Evolutionary conservation across 495 filamentous ascomycete species (phyloP), one percentile per base, ranked within the genome.

Genomic region (Gamarada debralockiae): DNA sequence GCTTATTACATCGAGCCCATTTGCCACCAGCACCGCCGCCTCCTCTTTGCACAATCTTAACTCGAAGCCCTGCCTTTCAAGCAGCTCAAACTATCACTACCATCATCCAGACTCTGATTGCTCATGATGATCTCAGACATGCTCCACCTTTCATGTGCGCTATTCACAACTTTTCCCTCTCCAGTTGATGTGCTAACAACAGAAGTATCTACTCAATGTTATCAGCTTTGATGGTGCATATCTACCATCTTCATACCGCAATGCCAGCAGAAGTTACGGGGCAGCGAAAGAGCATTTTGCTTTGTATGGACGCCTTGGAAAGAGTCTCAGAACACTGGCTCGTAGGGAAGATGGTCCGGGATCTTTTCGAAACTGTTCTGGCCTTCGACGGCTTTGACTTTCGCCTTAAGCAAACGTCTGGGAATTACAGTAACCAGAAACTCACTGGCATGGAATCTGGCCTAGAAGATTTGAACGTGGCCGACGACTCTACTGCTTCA

Each of bases 141-240:
- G 22, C 42, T 8, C 51, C 41, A 15, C 51, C 51, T 20, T 54
- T 47, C 12, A 39, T 54, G 51, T 54, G 43, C 10, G 49, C 18
- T 13, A 4, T 20, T 13, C 3, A 4, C 4, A 20, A 13, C 20
- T n/a, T 7, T 20, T 13, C 8, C 3, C 13, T 29, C 25, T 20
- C 20, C 13, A 20, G 14, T 22, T 1, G 18, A 29, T 13, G 43
- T 31, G 4, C 3, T 27, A 7, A 46, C 20, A 7, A 13, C 22
- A 3, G 36, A 7, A 52, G 49, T 15, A 52, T 52, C 10, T 52
- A 42, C 15, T 43, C 49, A 15, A 5, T 52, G 25, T 44, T 36
- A 36, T 52, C 49, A 14, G 49, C 40, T 27, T 37, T 52, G 6
- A 44, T 52, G 4, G 38, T 52, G 3, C 49, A 52, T 14, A 52